A percentile compares a stretch with the other conserved stretches of the same genome.
phyloP scores from a whole-genome alignment of 371 early-diverging fungal species.

The Umbelopsis sp. region DNA sequence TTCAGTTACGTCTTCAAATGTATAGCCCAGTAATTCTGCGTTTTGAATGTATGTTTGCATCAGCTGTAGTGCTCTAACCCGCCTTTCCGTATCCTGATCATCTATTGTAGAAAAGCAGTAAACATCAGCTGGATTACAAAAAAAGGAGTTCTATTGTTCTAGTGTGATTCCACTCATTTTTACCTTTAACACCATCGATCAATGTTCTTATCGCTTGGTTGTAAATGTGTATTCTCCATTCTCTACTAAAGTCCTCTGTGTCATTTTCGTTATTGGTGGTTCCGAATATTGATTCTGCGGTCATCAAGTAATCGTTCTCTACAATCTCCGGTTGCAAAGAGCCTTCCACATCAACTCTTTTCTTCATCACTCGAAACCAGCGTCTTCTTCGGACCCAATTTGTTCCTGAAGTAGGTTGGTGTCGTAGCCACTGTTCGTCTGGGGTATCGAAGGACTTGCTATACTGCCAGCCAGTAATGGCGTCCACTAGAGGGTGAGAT shows the following conservation, averaged over 20 bases:
- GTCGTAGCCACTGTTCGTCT: constrained; percentile 42
- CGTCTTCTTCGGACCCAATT: constrained; percentile 63
- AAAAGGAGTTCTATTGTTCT: background rate
- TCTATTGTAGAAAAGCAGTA: background rate
- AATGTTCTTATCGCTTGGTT: constrained; percentile 1
- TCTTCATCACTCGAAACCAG: constrained; percentile 74
- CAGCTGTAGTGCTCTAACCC: background rate
- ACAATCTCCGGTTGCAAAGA: background rate
- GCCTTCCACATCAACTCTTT: constrained; percentile 37
- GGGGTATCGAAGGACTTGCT: constrained; percentile 40
- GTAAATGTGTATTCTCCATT: constrained; percentile 8
- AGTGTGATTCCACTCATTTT: background rate
- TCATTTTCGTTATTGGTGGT: background rate
- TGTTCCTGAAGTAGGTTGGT: constrained; percentile 34
- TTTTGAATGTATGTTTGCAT: constrained; percentile 4
- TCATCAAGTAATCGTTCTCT: background rate
- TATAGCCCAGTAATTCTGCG: background rate
- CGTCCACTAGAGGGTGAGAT: constrained; percentile 49
- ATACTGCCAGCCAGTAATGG: constrained; percentile 61
- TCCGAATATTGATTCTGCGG: constrained; percentile 3
- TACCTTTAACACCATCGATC: constrained; percentile 6
- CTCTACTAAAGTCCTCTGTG: background rate
- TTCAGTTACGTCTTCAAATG: constrained; percentile 5
- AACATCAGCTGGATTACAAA: background rate
- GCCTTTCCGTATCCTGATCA: background rate